Evolutionary conservation across 371 early-diverging fungal genomes (phyloP), one percentile per base, ranked within the genome.

Genomic region (Saksenaea oblongispora): DNA sequence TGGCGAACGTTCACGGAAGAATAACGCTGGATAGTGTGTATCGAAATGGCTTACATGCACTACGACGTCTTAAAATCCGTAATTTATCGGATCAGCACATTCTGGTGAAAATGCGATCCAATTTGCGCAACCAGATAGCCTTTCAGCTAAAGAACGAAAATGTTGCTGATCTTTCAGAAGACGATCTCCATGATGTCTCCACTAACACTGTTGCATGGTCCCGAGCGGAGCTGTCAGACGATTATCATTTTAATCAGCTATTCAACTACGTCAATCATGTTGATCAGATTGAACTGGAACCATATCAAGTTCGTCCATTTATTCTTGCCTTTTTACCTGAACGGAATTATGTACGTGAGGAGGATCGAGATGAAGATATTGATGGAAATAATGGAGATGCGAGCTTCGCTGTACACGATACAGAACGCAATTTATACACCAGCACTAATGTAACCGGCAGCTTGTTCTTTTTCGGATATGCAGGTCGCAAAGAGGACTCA

Each of bases 131-230:
- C 17, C 95, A 95, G 72, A 85, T 95, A 47, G 89, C 91, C 11
- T 95, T 94, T 75, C 96, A 95, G 71, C 83, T 93, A 15, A 78
- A 85, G 17, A 95, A 95, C 73, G 96, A 95, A 70, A 95, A 95
- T 74, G 84, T 69, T 62, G 59, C 61, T 18, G 73, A 75, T 65
- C 57, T 75, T 15, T 59, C 73, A 8, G 69, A 63, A 7, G 36
- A 58, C 11, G 68, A 47, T 4, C 34, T 74, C 5, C 58, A 66
- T 11, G 56, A 59, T 15, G 54, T 80, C 34, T 72, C 87, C 1
- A 88, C 88, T 11, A 89, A 89, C 62, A 87, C 91, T 0, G 85
- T 86, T 3, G 81, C 75, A n/a, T 85, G 91, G 58, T 69, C 75
- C 28, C 31, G 34, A n/a, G 60, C 53, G 27, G 61, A 69, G 34